Evolutionary conservation across 1,284 basidiomycete genomes (phyloP).

Genomic region (Cutaneotrichosporon sp.): DNA sequence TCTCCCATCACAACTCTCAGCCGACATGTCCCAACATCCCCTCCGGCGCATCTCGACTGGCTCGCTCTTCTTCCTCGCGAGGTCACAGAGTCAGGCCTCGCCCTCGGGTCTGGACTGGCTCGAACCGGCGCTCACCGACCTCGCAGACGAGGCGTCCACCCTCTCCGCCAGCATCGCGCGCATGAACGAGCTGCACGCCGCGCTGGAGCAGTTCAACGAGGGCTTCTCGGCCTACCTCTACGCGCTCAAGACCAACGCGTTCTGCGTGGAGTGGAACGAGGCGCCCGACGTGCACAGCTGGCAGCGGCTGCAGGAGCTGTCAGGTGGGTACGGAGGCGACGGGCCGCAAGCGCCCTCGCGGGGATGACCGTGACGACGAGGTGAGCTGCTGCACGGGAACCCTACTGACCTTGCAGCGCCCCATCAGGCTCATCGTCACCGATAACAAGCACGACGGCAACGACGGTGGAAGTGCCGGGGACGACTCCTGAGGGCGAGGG

Average conservation of each 20-base stretch:
- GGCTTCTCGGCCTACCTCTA: constrained; percentile 89
- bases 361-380: too few relatives aligned
- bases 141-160: constrained; percentile 81
- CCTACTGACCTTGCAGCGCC: too few relatives aligned
- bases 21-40: constrained; percentile 55
- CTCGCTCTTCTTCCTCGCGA: constrained; percentile 79
- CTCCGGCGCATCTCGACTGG: constrained; percentile 87
- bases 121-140: constrained; percentile 77
- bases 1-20: background rate
- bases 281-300: constrained; percentile 48
- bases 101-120: constrained; percentile 84
- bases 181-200: constrained; percentile 69
- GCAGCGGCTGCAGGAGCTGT: constrained; percentile 57
- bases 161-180: constrained; percentile 74
- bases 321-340: too few relatives aligned
- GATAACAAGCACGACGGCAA: too few relatives aligned
- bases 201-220: constrained; percentile 85
- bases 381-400: too few relatives aligned
- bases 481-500: too few relatives aligned
- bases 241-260: constrained; percentile 89
- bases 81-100: constrained; percentile 64
- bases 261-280: constrained; percentile 84
- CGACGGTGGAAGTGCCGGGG: too few relatives aligned
- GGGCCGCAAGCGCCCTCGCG: too few relatives aligned
- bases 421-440: too few relatives aligned